Evolutionary conservation across 2,329 filamentous ascomycete genomes (phyloP).

Genomic region (Sarocladium brachiariae): DNA sequence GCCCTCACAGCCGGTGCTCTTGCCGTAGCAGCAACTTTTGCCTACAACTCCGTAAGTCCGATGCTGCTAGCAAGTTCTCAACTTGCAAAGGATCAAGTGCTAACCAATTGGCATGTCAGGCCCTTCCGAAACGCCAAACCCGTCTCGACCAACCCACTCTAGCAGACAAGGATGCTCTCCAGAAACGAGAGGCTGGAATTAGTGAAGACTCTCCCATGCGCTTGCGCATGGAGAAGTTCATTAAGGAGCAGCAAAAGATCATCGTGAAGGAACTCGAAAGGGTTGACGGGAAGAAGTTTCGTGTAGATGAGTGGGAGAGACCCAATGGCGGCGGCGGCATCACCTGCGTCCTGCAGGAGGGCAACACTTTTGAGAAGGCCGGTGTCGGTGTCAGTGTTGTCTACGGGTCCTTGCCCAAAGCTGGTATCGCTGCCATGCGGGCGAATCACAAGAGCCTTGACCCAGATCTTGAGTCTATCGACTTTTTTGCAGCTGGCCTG

Average conservation of each 20-base stretch:
- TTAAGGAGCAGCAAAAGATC: constrained; percentile 83
- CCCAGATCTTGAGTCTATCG: constrained; percentile 69
- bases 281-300: constrained; percentile 78
- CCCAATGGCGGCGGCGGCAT: constrained; percentile 88
- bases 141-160: constrained; percentile 61
- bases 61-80: no score
- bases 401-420: constrained; percentile 80
- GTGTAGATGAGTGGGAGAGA: constrained; percentile 78
- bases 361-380: constrained; percentile 95
- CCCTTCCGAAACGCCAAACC: constrained; percentile 11
- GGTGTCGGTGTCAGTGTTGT: constrained; percentile 94
- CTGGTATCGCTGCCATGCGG: constrained; percentile 88
- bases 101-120: constrained; percentile 1
- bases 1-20: constrained; percentile 28
- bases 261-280: constrained; percentile 80
- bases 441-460: constrained; percentile 89
- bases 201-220: constrained; percentile 85
- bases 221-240: constrained; percentile 93
- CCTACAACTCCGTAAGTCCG: constrained; percentile 54
- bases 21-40: constrained; percentile 43
- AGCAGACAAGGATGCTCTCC: constrained; percentile 75
- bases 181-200: constrained; percentile 64
- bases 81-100: no score
- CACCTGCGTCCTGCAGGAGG: constrained; percentile 90
- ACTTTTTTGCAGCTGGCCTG: constrained; percentile 92